These are phyloP conservation scores for Clonostachys sp. DNA, from an alignment of 2,329 filamentous ascomycete species.

Conservation along the genomic window DNA sequence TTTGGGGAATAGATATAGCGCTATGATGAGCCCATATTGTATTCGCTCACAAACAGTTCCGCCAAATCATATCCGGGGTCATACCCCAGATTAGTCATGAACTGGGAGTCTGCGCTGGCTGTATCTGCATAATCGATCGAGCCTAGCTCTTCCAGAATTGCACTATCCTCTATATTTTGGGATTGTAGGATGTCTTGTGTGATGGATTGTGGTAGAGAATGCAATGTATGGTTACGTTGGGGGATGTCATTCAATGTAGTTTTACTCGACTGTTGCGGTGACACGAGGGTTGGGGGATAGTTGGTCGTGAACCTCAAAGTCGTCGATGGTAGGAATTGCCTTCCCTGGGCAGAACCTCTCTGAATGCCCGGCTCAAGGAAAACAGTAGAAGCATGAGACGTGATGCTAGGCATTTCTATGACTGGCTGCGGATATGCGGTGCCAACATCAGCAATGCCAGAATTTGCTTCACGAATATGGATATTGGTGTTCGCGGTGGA, in stretches of 20 bases:
- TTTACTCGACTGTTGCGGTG: not conserved
- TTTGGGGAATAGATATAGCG: too few species aligned
- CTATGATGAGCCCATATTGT: constrained; percentile 13
- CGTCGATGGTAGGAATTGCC: not conserved
- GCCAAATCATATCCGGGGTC: constrained; percentile 56
- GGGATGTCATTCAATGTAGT: not conserved
- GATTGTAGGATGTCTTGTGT: not conserved
- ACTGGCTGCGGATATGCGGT: too few species aligned
- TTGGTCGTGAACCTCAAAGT: not conserved
- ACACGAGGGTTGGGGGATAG: not conserved
- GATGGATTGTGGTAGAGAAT: not conserved
- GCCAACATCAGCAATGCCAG: not conserved
- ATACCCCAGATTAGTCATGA: constrained; percentile 64
- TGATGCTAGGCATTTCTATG: too few species aligned
- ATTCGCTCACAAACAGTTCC: constrained; percentile 40
- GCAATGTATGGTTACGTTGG: not conserved
- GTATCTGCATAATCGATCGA: constrained; percentile 44
- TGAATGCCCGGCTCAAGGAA: too few species aligned
- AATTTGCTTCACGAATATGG: not conserved
- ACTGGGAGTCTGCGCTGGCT: constrained; percentile 53
- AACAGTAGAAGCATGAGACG: too few species aligned
- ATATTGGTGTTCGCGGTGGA: not conserved
- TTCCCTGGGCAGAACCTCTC: not conserved
- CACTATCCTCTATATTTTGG: constrained; percentile 38
- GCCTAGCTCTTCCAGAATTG: constrained; percentile 45